Base-by-base conservation (phyloP, 2,329 filamentous ascomycete genomes). In the Exophiala aquamarina region DNA sequence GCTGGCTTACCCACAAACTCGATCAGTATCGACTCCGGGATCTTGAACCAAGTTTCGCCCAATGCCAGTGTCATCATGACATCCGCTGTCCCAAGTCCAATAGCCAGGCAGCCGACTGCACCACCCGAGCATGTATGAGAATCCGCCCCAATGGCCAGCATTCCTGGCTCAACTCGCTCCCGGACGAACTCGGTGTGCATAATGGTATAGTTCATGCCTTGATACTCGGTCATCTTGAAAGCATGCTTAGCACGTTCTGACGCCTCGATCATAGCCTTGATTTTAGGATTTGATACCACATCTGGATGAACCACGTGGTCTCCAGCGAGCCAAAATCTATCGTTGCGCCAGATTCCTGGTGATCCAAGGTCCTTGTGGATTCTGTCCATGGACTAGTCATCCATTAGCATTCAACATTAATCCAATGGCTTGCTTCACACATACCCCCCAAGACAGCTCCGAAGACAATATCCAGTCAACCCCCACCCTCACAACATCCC, bases 241-340 rank as follows among this genome's bases (percentile, higher is more conserved):
- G 63, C 62, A 7, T 61, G 45, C 41, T 65, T 63, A 2, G 70
- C 70, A 37, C 56, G 59, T 36, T 73, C 69, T 3, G 61, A 60
- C 4, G 61, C 53, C 1, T 66, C 60, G 3, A 74, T 63, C n/a
- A 75, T 59, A 10, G 50, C 57, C 46, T 66, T 58, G 26, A 70
- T 61, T 21, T 62, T 55, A 1, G 71, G 69, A 1, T 57, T 49
- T 11, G 67, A 49, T n/a, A 65, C 65, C 6, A 69, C 57, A 1
- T 70, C 63, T 2, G 74, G 73, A 42, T 77, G 72, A 3, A 76
- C 71, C 3, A 70, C 64, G 50, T 77, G 73, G 54, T 77, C 75
- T 2, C 69, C 69, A 0, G 72, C 73, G 4, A 78, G 63, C 74
- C 74, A 77, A 53, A 77, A 69, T 0, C 74, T 61, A 50, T 76